Percentiles rank a stretch among this genome's conserved stretches.
These are phyloP conservation scores for Nicotiana knightiana DNA, from an alignment of 257 asterid genomes.

Conservation along the genomic window DNA sequence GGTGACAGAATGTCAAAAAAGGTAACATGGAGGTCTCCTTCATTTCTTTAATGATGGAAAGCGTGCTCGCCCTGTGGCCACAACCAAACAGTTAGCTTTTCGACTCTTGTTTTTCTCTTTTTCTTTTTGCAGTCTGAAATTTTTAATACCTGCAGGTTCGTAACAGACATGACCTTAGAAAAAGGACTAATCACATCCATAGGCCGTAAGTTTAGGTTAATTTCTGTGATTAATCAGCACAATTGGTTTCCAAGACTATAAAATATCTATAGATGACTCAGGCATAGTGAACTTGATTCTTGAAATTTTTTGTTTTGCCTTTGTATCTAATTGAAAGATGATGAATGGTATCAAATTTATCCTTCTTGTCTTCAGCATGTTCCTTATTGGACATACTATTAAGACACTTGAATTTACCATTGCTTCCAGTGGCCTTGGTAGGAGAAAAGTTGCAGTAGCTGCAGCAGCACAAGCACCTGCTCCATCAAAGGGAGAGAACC, in stretches of 20 bases:
- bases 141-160: too few species aligned
- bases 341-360: neutral
- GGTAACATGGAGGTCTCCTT: neutral
- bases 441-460: neutral
- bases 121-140: neutral
- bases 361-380: neutral
- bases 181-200: neutral
- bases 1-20: neutral
- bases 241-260: neutral
- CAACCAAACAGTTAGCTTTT: neutral
- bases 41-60: neutral
- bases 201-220: neutral
- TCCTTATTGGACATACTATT: neutral
- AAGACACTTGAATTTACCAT: neutral
- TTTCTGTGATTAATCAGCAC: neutral
- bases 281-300: neutral
- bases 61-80: neutral
- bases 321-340: too few species aligned
- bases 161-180: too few species aligned
- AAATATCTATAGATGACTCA: neutral
- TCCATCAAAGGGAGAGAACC: conserved; percentile 10
- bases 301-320: too few species aligned
- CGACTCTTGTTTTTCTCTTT: neutral
- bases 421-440: neutral
- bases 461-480: conserved; percentile 12